Conservation (phyloP, 352 stramenopile species). For the Blastocystis sp. region DNA sequence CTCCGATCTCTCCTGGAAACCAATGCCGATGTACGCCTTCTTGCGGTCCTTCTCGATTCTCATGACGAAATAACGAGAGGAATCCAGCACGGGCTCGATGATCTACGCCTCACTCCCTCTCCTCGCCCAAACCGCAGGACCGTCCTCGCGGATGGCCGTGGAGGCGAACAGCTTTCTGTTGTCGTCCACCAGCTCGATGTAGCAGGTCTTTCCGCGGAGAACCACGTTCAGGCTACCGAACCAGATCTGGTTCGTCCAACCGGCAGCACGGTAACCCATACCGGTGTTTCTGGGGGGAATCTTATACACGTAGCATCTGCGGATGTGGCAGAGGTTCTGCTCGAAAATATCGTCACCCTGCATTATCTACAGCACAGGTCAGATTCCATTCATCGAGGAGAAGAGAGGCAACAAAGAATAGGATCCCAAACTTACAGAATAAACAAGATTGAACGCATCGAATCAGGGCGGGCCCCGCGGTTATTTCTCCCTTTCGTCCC, state of each 20-base stretch:
- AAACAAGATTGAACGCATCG: background rate
- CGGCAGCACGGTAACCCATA: slow-evolving; percentile 68
- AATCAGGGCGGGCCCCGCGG: background rate
- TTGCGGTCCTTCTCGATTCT: slow-evolving; percentile 49
- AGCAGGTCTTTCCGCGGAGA: slow-evolving; percentile 26
- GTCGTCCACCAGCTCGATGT: slow-evolving; percentile 46
- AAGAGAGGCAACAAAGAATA: background rate
- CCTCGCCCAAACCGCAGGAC: slow-evolving; percentile 20
- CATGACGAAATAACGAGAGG: slow-evolving; percentile 65
- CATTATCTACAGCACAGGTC: slow-evolving; percentile 24
- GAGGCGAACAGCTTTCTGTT: slow-evolving; percentile 51
- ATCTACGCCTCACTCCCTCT: background rate
- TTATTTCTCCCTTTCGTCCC: background rate
- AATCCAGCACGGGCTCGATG: slow-evolving; percentile 62
- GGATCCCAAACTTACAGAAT: background rate
- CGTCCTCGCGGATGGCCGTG: slow-evolving; percentile 51
- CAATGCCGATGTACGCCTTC: slow-evolving; percentile 47
- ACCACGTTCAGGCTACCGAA: slow-evolving; percentile 11
- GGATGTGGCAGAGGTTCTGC: slow-evolving; percentile 42
- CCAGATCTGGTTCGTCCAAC: slow-evolving; percentile 52
- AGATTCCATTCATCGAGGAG: slow-evolving; percentile 5
- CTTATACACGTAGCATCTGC: slow-evolving; percentile 65
- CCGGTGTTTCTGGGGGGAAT: slow-evolving; percentile 55
- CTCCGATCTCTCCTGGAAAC: slow-evolving; percentile 52
- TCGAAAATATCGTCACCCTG: slow-evolving; percentile 57